phyloP scores from a whole-genome alignment of 495 filamentous ascomycete species.

The Astrothelium subdiscretum region DNA sequence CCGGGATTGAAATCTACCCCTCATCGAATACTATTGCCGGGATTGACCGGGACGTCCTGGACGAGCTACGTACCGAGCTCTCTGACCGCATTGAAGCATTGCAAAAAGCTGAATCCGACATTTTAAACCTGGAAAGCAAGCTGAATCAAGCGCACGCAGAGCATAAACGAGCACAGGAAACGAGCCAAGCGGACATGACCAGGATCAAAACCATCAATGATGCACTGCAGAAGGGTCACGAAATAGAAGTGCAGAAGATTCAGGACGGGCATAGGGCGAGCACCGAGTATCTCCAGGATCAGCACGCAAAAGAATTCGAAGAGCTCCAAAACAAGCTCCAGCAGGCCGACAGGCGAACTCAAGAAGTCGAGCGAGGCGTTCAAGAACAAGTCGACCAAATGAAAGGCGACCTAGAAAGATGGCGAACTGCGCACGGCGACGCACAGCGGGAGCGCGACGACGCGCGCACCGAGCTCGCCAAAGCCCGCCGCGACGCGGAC shows the following conservation, averaged over 20 bases:
- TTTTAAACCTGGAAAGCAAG: slow-evolving; percentile 54
- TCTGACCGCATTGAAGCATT: slow-evolving; percentile 59
- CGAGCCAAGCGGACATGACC: slow-evolving; percentile 48
- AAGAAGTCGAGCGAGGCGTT: slow-evolving; percentile 2
- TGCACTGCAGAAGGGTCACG: slow-evolving; percentile 57
- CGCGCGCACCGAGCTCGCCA: slow-evolving; percentile 17
- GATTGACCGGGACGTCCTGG: slow-evolving; percentile 41
- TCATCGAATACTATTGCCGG: slow-evolving; percentile 31
- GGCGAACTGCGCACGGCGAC: slow-evolving; percentile 13
- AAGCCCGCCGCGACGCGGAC: slow-evolving; percentile 13
- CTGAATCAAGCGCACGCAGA: slow-evolving; percentile 69
- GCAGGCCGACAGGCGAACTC: not conserved
- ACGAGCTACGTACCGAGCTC: slow-evolving; percentile 66
- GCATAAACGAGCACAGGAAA: slow-evolving; percentile 61
- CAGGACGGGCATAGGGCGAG: slow-evolving; percentile 17
- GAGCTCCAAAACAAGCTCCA: slow-evolving; percentile 16
- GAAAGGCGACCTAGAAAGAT: slow-evolving; percentile 14
- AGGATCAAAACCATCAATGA: slow-evolving; percentile 60
- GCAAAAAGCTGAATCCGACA: slow-evolving; percentile 53
- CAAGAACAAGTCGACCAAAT: not conserved
- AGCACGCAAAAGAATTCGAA: slow-evolving; percentile 27
- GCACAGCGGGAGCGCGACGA: slow-evolving; percentile 17
- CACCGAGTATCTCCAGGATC: slow-evolving; percentile 35
- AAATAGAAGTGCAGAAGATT: slow-evolving; percentile 36
- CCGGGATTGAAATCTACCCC: slow-evolving; percentile 65